Base-by-base conservation (phyloP, 495 filamentous ascomycete species). In the Chaetomium tenue region DNA sequence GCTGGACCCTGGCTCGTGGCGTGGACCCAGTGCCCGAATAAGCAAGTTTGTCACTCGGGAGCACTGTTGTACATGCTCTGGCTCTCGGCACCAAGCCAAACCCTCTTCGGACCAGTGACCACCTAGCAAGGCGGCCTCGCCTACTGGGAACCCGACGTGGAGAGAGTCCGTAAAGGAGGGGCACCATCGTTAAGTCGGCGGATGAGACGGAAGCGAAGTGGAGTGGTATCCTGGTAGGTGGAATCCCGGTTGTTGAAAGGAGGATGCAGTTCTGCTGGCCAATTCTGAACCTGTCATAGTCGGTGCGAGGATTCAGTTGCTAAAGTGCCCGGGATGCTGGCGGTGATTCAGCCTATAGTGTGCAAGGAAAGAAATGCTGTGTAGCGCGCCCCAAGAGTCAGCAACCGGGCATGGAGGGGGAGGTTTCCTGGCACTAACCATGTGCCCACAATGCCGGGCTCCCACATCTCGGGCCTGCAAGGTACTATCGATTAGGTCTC, bases 101-200 rank as follows among this genome's bases (percentile, higher is more conserved):
- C 8, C 39, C 39, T 26, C 20, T 16, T 55, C 26, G 57, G 57
- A 16, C 22, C 15, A 37, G 26, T 37, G 39, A 22, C 59, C 48
- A 61, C 52, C 54, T 55, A 58, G 11, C 40, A 37, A 23, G 56
- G 39, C 37, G 61, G 42, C 47, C 15, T 52, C 46, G 47, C 15
- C 16, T 62, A 63, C 54, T 66, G 63, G 72, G 64, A 66, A 66
- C 47, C 28, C 59, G 53, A 58, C 48, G 65, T 71, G 71, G 69
- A 71, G 72, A 73, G 71, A 70, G 69, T 73, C 73, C 73, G 69
- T 42, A 66, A 56, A 54, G 63, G 52, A n/a, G n/a, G 22, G 64
- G 44, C 23, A 42, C 46, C 18, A 33, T 48, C 60, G 55, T 28
- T 51, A 26, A 33, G 26, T 3, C 22, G 25, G 20, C 22, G 28